Conservation (phyloP, 345 rosid genomes). For the Physaria fendleri region DNA sequence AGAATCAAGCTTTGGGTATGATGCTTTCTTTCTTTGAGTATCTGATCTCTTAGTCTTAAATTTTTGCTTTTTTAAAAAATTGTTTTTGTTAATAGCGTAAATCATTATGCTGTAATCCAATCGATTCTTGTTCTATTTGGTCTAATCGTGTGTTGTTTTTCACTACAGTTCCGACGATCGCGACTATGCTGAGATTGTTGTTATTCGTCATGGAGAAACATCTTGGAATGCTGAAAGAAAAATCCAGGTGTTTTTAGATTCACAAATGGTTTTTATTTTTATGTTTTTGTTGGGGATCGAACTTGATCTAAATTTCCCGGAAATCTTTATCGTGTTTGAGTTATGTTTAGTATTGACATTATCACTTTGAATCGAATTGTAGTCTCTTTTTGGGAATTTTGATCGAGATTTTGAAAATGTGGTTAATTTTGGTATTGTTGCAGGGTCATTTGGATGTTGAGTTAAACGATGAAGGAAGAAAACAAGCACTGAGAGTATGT, state of each 20-base stretch:
- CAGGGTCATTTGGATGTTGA: slow-evolving; percentile 86
- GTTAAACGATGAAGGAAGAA: slow-evolving; percentile 67
- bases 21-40: background rate
- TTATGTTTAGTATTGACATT: background rate
- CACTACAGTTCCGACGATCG: slow-evolving; percentile 26
- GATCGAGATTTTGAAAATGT: background rate
- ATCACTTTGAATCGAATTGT: background rate
- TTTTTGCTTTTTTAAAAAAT: too few species aligned
- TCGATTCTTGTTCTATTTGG: too few species aligned
- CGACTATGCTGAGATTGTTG: slow-evolving; percentile 51
- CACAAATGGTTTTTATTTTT: background rate
- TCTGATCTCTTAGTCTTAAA: too few species aligned
- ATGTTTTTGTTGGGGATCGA: background rate
- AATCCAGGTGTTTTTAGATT: slow-evolving; percentile 42
- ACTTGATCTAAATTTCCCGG: background rate
- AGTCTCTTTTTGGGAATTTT: background rate
- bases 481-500: slow-evolving; percentile 61
- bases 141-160: too few species aligned
- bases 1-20: slow-evolving; percentile 12
- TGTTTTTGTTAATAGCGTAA: too few species aligned
- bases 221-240: slow-evolving; percentile 71
- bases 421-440: background rate
- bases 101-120: too few species aligned
- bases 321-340: background rate
- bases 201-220: slow-evolving; percentile 81